Conservation (phyloP, 2,329 filamentous ascomycete genomes). For the Trichoderma sp. region DNA sequence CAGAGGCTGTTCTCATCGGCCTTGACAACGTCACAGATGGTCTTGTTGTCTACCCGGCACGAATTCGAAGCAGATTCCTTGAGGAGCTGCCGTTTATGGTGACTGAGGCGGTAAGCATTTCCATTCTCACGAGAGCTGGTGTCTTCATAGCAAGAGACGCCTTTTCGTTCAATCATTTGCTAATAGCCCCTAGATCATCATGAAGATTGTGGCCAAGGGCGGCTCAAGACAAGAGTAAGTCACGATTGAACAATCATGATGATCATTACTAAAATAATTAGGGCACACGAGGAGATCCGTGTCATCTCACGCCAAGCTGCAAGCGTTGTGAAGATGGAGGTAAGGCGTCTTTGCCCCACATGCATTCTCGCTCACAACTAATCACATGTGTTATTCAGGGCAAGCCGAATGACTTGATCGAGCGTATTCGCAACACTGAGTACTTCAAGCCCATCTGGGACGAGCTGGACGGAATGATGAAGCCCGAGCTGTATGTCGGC, state of each 20-base stretch:
- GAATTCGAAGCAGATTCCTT: constrained; percentile 69
- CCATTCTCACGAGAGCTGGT: background rate
- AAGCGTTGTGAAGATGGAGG: constrained; percentile 57
- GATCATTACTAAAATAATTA: background rate
- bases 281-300: constrained; percentile 81
- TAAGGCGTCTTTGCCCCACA: background rate
- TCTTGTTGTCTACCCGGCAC: constrained; percentile 75
- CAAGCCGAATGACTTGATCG: constrained; percentile 78
- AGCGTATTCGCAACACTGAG: constrained; percentile 70
- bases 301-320: constrained; percentile 79
- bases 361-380: constrained; percentile 56
- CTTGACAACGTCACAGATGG: constrained; percentile 70
- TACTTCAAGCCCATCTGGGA: constrained; percentile 76
- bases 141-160: background rate
- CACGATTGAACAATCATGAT: background rate
- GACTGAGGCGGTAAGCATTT: constrained; percentile 52
- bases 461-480: constrained; percentile 70
- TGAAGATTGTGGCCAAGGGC: constrained; percentile 74
- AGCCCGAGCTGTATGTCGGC: constrained; percentile 59
- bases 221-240: constrained; percentile 62
- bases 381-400: constrained; percentile 52
- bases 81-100: constrained; percentile 84
- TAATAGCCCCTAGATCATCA: constrained; percentile 59
- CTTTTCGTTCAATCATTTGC: background rate
- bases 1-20: constrained; percentile 69